Base-by-base conservation (phyloP, 1,139 yeast genomes). In the Pichia kudriavzevii region DNA sequence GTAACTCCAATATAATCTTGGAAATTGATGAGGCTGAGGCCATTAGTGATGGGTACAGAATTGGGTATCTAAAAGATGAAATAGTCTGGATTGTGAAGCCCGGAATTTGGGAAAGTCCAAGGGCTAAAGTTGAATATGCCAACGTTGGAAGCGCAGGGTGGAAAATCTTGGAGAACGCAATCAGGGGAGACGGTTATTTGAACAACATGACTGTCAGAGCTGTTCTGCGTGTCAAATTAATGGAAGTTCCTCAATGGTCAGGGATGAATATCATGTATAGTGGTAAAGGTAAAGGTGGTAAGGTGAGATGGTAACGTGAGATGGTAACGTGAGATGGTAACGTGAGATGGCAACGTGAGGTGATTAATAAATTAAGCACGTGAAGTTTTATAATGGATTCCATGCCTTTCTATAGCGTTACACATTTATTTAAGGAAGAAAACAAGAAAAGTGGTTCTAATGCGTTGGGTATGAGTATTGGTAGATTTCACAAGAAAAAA, bases 171-270 rank as follows among this genome's bases (percentile, higher is more conserved):
- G 59, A 65, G 31, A 61, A 60, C 36, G 75, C 76, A 0, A 38
- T 74, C 22, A 67, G 72, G 45, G 75, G 77, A 3, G 61, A 67
- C 17, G 55, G 75, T 21, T 53, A 56, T 7, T 65, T 74, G n/a
- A 65, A 67, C 26, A 66, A 34, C 20, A 33, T 43, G 33, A 40
- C 39, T 9, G 39, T 41, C 10, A 12, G 35, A 26, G 75, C 77
- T 1, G 55, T 60, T 22, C 55, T 74, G 38, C 55, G 52, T 11
- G 54, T 69, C 2, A 41, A 39, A 5, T 33, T 72, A 7, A 73
- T 59, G 15, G 45, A 58, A 9, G 26, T 16, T 8, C 8, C 24
- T 3, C 21, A 14, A n/a, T 39, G 35, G 35, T 18, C 15, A 18
- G 40, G 42, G 2, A 16, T 31, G 3, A 22, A 21, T 12, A 17